Percentiles rank a stretch among this genome's conserved stretches.
Conservation (phyloP, 164 flowering plant genomes). For the Vitis cinerea region DNA sequence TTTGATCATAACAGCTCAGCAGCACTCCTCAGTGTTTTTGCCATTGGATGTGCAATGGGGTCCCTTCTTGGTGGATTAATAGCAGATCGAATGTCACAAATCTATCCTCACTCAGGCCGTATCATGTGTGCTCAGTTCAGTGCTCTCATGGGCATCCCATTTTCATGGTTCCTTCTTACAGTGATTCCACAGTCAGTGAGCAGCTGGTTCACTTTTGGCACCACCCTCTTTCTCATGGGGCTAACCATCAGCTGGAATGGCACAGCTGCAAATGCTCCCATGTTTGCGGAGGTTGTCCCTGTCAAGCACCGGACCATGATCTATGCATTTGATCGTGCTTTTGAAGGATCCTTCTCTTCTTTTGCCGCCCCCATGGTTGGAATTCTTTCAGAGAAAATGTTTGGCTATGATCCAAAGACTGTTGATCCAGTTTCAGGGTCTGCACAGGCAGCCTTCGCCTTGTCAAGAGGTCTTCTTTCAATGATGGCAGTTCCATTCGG, state of each 20-base stretch:
- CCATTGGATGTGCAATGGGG: slow-evolving; percentile 78
- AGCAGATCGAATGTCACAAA: slow-evolving; percentile 64
- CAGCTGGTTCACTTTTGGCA: slow-evolving; percentile 56
- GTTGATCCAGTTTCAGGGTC: slow-evolving; percentile 63
- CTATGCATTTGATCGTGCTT: slow-evolving; percentile 94
- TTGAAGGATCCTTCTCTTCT: slow-evolving; percentile 90
- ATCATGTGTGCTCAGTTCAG: slow-evolving; percentile 98
- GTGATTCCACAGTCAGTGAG: slow-evolving; percentile 66
- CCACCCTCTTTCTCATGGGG: slow-evolving; percentile 83
- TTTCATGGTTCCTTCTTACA: slow-evolving; percentile 71
- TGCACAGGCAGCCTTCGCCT: slow-evolving; percentile 63
- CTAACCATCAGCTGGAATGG: slow-evolving; percentile 90
- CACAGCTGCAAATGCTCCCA: slow-evolving; percentile 82
- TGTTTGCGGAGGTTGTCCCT: slow-evolving; percentile 97
- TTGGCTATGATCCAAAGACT: slow-evolving; percentile 76
- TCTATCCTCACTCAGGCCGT: slow-evolving; percentile 77
- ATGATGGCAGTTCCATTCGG: slow-evolving; percentile 93
- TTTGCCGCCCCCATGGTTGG: slow-evolving; percentile 97
- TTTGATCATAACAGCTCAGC: slow-evolving; percentile 80
- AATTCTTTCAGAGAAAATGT: slow-evolving; percentile 80
- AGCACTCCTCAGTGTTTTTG: slow-evolving; percentile 75
- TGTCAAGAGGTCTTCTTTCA: slow-evolving; percentile 81
- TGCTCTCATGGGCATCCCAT: slow-evolving; percentile 93
- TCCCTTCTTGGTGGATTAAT: slow-evolving; percentile 76
- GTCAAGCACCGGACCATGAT: slow-evolving; percentile 89